Base-by-base conservation (phyloP, 805 yeast genomes). In the Saturnispora diversa region DNA sequence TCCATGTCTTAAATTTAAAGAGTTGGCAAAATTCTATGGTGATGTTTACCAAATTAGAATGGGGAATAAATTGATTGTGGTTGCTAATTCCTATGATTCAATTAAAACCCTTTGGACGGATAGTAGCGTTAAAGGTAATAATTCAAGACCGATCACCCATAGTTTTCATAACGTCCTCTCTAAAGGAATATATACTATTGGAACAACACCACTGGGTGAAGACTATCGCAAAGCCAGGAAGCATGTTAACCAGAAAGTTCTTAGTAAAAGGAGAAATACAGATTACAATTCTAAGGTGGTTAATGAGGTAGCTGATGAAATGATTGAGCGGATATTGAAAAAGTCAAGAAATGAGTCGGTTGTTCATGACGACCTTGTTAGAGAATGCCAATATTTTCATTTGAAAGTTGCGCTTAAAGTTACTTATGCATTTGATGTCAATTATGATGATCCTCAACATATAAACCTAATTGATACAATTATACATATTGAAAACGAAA, bases 141-240 rank as follows among this genome's bases (percentile, higher is more conserved):
- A 75, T 49, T 82, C 90, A 1, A 62, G 94, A 31, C 92, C 92
- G 0, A 58, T 67, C 16, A 63, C 72, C 40, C 74, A 73, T 55
- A 80, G 87, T 1, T 83, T 84, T 59, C 92, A 84, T 58, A 62
- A 66, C 15, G 65, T 81, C 2, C 64, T 81, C 31, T 69, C 81
- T 0, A 58, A 65, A 19, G 75, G 70, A 40, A 76, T 80, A 0
- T 74, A 68, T 48, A 79, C 85, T 0, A 65, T 79, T 13, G 85
- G 85, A 0, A 74, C 83, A 1, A 77, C 83, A 0, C 84, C 84
- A 1, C 68, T 63, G 43, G 72, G 80, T 2, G 58, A 54, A 0
- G 60, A 73, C 2, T 78, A 62, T 47, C 57, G 63, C 36, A 58
- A 55, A 36, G 68, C 70, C 52, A 69, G 75, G 50, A 76, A 74